Base-by-base conservation (phyloP, 2,329 filamentous ascomycete species). In the Beauveria sp. region DNA sequence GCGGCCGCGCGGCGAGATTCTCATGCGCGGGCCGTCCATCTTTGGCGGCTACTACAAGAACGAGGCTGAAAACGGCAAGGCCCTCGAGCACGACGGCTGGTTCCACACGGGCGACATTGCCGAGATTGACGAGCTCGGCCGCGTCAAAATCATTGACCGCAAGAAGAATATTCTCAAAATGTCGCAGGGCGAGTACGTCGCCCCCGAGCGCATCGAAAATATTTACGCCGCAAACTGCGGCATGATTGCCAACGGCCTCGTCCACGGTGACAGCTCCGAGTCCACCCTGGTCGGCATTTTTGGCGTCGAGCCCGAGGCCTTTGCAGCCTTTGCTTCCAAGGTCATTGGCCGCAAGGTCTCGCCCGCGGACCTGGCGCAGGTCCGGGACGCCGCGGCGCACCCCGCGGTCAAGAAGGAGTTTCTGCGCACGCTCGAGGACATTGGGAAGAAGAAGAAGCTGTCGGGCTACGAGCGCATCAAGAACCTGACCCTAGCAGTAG, bases 111-210 rank as follows among this genome's bases (percentile, higher is more conserved):
- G 95, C 61, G 95, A 99, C 70, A 93, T 99, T 66, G 91, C 87
- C 70, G 84, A 87, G 66, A 81, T 99, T 26, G 95, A 99, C 75
- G 86, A 87, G 67, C 76, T 90, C 71, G 95, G 95, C 65, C 90
- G 93, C 64, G 88, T 98, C 80, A 87, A 85, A 75, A 96, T 99
- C 75, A 88, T 99, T 69, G 95, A 99, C 76, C 92, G 95, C 69
- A 88, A 92, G 77, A 99, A 99, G 88, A 98, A 98, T 76, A 91
- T 99, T n/a, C 86, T 99, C 72, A 99, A 99, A 83, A 85, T 99
- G 61, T 88, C 93, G 0, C 95, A 99, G 76, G 95, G 95, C 74
- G 95, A 99, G 78, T 99, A 99, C 77, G 91, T 99, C 70, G 96
- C 93, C 1, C 95, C 95, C 16, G 95, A 99, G 78, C 90, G 93